phyloP scores from a whole-genome alignment of 1,139 yeast genomes.

The Groenewaldozyma auringiensis region DNA sequence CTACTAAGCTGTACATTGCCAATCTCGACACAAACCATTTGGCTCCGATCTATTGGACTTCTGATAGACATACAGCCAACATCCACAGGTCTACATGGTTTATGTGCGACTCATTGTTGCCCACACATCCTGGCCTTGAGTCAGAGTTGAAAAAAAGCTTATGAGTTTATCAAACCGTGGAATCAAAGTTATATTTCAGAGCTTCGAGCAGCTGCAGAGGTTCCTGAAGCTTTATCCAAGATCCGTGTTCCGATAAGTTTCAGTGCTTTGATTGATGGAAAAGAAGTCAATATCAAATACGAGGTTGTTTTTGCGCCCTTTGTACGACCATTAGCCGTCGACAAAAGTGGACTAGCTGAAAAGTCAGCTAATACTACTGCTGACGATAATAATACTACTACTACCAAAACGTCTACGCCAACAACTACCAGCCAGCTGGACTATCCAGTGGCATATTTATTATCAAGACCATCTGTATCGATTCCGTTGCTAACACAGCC shows the following conservation, averaged over 20 bases:
- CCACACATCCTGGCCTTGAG: slow-evolving; percentile 31
- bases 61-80: slow-evolving; percentile 23
- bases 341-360: slow-evolving; percentile 2
- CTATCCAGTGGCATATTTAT: slow-evolving; percentile 22
- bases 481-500: slow-evolving; percentile 20
- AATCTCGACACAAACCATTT: slow-evolving; percentile 19
- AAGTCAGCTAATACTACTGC: neutral
- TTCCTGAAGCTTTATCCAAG: slow-evolving; percentile 29
- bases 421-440: neutral
- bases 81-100: slow-evolving; percentile 33
- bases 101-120: slow-evolving; percentile 29
- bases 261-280: slow-evolving; percentile 12
- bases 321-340: slow-evolving; percentile 6
- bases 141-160: slow-evolving; percentile 24
- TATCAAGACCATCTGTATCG: slow-evolving; percentile 14
- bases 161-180: slow-evolving; percentile 28
- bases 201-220: slow-evolving; percentile 25
- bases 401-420: no score
- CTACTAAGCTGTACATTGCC: slow-evolving; percentile 31
- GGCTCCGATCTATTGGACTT: slow-evolving; percentile 34
- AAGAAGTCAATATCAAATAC: slow-evolving; percentile 15
- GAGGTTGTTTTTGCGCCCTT: slow-evolving; percentile 28
- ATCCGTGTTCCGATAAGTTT: slow-evolving; percentile 23
- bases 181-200: slow-evolving; percentile 27
- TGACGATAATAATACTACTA: neutral